Conservation (phyloP, 441 rosid genomes). For the Hura crepitans region DNA sequence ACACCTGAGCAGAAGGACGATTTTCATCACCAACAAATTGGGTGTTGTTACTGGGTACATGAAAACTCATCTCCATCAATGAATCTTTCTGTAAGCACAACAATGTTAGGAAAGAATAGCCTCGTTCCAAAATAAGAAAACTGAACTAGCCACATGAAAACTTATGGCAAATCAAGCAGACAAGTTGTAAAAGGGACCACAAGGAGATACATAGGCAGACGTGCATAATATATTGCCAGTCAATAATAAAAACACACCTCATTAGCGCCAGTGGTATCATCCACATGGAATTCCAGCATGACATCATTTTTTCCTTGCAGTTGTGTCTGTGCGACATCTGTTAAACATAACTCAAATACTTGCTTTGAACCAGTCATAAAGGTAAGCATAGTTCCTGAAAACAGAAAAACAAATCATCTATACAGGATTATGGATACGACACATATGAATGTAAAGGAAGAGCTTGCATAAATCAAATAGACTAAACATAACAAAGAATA, state of each 20-base stretch:
- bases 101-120: constrained; percentile 4
- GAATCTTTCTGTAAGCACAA: constrained; percentile 70
- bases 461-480: background rate
- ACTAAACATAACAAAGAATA: background rate
- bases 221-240: background rate
- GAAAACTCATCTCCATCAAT: constrained; percentile 93
- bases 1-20: constrained; percentile 81
- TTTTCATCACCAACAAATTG: constrained; percentile 92
- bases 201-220: background rate
- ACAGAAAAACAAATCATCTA: background rate
- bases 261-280: constrained; percentile 95
- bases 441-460: background rate
- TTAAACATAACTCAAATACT: constrained; percentile 87
- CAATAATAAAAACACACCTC: constrained; percentile 48
- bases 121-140: background rate
- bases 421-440: constrained; percentile 6
- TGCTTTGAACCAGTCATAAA: constrained; percentile 80
- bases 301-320: constrained; percentile 93
- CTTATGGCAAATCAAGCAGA: background rate
- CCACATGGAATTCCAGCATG: constrained; percentile 86
- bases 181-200: background rate
- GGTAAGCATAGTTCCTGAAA: constrained; percentile 72
- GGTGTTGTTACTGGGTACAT: constrained; percentile 78
- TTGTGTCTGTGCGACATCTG: constrained; percentile 90
- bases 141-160: background rate